phyloP scores from a whole-genome alignment of 352 stramenopile genomes.

The Globisporangium recalcitrans region DNA sequence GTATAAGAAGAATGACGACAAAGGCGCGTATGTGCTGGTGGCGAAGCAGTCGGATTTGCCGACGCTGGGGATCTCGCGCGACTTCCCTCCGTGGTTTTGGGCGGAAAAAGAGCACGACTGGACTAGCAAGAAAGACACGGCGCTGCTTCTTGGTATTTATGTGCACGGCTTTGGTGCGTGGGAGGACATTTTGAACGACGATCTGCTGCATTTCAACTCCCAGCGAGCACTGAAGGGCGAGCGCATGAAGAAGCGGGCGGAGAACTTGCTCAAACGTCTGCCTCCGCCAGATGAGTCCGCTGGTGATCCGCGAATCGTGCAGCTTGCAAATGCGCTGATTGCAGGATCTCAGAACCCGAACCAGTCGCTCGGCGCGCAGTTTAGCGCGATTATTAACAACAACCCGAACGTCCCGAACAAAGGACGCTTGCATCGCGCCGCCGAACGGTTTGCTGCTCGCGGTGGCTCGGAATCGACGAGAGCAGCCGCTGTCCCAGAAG shows the following conservation, averaged over 20 bases:
- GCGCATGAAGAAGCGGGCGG: constrained; percentile 75
- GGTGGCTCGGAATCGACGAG: constrained; percentile 9
- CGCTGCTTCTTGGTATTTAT: constrained; percentile 76
- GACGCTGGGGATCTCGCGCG: constrained; percentile 53
- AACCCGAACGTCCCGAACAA: constrained; percentile 31
- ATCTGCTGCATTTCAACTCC: constrained; percentile 70
- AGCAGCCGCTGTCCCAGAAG: constrained; percentile 17
- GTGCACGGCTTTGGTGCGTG: constrained; percentile 81
- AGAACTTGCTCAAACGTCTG: constrained; percentile 77
- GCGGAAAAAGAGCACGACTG: constrained; percentile 83
- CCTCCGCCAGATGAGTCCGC: constrained; percentile 42
- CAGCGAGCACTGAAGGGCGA: constrained; percentile 82
- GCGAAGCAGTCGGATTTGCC: constrained; percentile 62
- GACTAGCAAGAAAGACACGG: constrained; percentile 71
- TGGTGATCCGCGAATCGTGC: constrained; percentile 60
- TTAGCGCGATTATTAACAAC: constrained; percentile 73
- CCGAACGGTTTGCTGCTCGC: constrained; percentile 50
- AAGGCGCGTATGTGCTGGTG: constrained; percentile 71
- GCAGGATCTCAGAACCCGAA: constrained; percentile 32
- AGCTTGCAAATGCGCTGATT: constrained; percentile 41
- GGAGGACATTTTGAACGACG: constrained; percentile 85
- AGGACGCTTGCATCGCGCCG: constrained; percentile 59
- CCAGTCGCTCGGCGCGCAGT: constrained; percentile 58
- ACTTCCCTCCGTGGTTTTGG: constrained; percentile 68
- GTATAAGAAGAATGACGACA: constrained; percentile 35